Evolutionary conservation across 345 rosid genomes (phyloP).

Genomic region (Psidium guajava): DNA sequence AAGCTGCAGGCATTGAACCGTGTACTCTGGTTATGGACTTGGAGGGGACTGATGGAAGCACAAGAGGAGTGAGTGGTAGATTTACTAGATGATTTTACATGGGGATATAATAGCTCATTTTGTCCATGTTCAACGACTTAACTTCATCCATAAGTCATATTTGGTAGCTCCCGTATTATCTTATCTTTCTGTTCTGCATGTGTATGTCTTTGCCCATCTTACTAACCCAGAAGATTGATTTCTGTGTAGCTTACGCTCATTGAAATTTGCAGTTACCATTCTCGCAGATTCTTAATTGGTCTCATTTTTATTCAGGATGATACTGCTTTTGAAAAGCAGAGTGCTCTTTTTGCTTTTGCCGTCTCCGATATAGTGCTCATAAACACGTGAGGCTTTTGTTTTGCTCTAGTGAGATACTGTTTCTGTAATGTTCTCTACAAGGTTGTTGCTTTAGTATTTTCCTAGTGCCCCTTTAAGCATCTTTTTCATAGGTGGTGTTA

Average conservation of each 20-base stretch:
- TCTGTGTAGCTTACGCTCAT: too few relatives aligned
- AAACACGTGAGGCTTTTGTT: conserved; percentile 65
- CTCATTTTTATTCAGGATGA: conserved; percentile 54
- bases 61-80: conserved; percentile 75
- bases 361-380: conserved; percentile 96
- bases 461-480: conserved; percentile 1
- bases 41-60: conserved; percentile 99
- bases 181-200: too few relatives aligned
- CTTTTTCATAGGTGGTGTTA: conserved; percentile 83
- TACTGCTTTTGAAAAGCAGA: conserved; percentile 98
- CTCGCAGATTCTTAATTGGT: too few relatives aligned
- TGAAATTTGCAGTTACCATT: too few relatives aligned
- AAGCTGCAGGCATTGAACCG: conserved; percentile 83
- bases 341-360: conserved; percentile 97
- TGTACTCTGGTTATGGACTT: conserved; percentile 91
- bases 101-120: not conserved
- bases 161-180: too few relatives aligned
- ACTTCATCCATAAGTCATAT: too few relatives aligned
- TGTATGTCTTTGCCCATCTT: too few relatives aligned
- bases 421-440: not conserved
- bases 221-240: too few relatives aligned
- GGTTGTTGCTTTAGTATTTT: not conserved
- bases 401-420: not conserved
- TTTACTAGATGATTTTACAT: not conserved
- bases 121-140: too few relatives aligned